A percentile compares a stretch with the other conserved stretches of the same genome.
phyloP scores from a whole-genome alignment of 805 yeast species.

The Candida krabiensis region DNA sequence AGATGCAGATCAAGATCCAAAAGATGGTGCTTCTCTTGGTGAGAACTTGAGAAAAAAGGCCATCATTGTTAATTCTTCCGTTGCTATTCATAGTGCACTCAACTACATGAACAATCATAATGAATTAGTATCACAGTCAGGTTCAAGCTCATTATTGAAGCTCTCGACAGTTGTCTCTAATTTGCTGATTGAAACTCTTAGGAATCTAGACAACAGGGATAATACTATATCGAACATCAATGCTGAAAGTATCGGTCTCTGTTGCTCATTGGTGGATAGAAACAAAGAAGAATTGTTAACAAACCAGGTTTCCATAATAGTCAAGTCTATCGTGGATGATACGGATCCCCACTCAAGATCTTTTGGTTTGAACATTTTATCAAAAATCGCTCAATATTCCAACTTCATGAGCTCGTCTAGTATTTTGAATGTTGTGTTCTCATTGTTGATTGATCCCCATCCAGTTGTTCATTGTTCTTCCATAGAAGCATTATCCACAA shows the following conservation, averaged over 20 bases:
- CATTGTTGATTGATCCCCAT: constrained; percentile 75
- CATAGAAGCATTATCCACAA: constrained; percentile 53
- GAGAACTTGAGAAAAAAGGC: constrained; percentile 39
- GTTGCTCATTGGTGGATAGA: constrained; percentile 27
- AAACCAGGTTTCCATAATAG: constrained; percentile 50
- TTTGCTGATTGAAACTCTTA: constrained; percentile 30
- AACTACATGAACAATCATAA: constrained; percentile 28
- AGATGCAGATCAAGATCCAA: constrained; percentile 11
- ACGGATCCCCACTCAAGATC: constrained; percentile 66
- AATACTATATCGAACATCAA: constrained; percentile 25
- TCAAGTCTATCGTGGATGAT: constrained; percentile 65
- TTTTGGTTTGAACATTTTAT: constrained; percentile 49
- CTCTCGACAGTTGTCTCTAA: constrained; percentile 23
- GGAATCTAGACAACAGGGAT: constrained; percentile 24
- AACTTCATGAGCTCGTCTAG: constrained; percentile 37
- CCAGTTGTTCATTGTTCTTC: constrained; percentile 81
- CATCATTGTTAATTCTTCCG: constrained; percentile 57
- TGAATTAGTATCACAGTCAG: constrained; percentile 5
- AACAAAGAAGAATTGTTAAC: constrained; percentile 24
- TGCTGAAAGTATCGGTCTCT: constrained; percentile 33
- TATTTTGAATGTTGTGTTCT: constrained; percentile 55
- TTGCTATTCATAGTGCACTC: constrained; percentile 60
- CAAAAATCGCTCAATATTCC: constrained; percentile 28
- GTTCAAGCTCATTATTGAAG: constrained; percentile 10
- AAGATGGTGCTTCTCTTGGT: constrained; percentile 8